Evolutionary conservation across 805 yeast genomes (phyloP), one percentile per base, ranked within the genome.

Genomic region (Zygosaccharomyces kombuchaensis): DNA sequence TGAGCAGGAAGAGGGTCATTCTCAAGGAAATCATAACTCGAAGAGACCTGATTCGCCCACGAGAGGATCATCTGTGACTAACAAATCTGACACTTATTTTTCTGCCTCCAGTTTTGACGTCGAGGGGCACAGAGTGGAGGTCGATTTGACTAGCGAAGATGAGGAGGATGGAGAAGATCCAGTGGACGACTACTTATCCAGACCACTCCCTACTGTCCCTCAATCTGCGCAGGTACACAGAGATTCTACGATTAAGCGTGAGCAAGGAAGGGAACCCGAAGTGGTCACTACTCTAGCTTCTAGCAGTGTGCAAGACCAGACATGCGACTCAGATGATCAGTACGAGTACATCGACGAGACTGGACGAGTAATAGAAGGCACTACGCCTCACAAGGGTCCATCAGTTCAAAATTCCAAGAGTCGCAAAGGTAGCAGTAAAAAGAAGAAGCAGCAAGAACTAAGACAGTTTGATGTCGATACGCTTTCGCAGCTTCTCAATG

Each of bases 401-500:
- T 14, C 25, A 23, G 40, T 9, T 8, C 45, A 13, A 23, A 21
- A 21, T 37, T 34, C 27, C 31, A 36, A 12, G 36, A 30, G 32
- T 13, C 39, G 13, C 22, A 48, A 19, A 29, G 31, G 29, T 8
- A 48, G 19, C 26, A 36, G 29, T 8, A 43, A 32, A 22, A 43
- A 30, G 32, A 48, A 48, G 31, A 48, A 43, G 32, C 44, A 37
- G 43, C 52, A 49, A 14, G 53, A 49, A 41, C 21, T 55, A 21
- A 51, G 59, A 10, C 55, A 61, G 2, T 59, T 62, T 29, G 66
- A 62, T 43, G 50, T 54, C 1, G 69, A 68, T 16, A 68, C 73
- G 1, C 49, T 70, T 10, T 51, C 69, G 2, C 69, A 69, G 42
- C 41, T 70, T 36, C 47, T 70, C 9, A 67, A 63, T 40, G 69